A percentile compares a stretch with the other conserved stretches of the same genome.
phyloP scores from a whole-genome alignment of 1,284 basidiomycete species.

The Coriolopsis trogii region DNA sequence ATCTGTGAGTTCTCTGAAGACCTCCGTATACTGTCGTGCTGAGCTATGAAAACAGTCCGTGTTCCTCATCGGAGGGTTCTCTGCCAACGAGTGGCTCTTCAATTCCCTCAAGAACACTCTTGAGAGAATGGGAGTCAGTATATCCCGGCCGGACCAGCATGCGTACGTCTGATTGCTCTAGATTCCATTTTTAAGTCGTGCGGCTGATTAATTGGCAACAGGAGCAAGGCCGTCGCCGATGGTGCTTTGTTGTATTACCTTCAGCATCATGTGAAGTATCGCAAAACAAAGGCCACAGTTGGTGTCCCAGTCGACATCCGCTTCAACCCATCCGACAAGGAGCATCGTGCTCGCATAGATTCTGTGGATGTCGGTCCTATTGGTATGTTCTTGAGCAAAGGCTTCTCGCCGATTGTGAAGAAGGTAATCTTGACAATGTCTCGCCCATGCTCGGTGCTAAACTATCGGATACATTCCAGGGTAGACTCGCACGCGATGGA shows the following conservation, averaged over 20 bases:
- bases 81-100: conserved; percentile 41
- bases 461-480: background rate
- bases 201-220: background rate
- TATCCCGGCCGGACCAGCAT: conserved; percentile 47
- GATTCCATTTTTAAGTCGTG: background rate
- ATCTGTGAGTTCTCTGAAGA: background rate
- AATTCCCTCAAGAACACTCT: conserved; percentile 30
- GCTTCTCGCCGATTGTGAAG: background rate
- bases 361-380: conserved; percentile 28
- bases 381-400: background rate
- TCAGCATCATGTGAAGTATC: conserved; percentile 35
- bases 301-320: conserved; percentile 34
- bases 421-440: background rate
- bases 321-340: background rate
- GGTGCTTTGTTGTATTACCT: conserved; percentile 40
- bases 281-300: conserved; percentile 37
- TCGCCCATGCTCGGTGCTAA: background rate
- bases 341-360: conserved; percentile 20
- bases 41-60: conserved; percentile 29
- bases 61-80: conserved; percentile 43
- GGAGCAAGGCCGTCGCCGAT: conserved; percentile 36
- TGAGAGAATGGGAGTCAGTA: conserved; percentile 32
- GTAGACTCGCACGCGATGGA: background rate
- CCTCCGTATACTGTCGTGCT: background rate
- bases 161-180: conserved; percentile 35